Conservation (phyloP, 2,329 filamentous ascomycete species). For the Cryphonectria radicalis region DNA sequence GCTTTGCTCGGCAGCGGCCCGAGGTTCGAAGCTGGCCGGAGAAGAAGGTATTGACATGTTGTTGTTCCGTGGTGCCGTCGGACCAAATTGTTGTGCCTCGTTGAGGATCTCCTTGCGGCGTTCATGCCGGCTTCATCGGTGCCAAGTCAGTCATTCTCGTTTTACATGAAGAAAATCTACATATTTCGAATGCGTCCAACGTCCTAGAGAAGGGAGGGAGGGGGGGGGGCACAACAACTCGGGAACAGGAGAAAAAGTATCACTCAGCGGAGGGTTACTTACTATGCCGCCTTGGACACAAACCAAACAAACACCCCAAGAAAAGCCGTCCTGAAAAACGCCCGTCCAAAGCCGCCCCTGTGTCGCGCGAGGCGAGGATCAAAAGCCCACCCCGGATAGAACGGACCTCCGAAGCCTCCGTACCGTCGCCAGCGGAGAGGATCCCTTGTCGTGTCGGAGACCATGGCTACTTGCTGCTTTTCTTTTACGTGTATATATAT, state of each 20-base stretch:
- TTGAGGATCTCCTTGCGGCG: neutral
- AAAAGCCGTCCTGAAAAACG: neutral
- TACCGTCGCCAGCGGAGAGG: neutral
- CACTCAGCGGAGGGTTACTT: neutral
- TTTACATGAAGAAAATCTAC: too few relatives aligned
- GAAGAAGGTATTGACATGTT: neutral
- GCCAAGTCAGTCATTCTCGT: neutral
- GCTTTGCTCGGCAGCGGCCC: neutral
- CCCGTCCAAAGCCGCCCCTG: neutral
- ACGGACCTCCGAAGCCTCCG: neutral
- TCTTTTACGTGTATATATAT: too few relatives aligned
- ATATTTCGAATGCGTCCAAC: too few relatives aligned
- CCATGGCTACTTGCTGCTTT: neutral
- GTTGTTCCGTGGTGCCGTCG: neutral
- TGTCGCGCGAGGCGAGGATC: neutral
- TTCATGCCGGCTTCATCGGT: neutral
- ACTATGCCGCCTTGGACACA: neutral
- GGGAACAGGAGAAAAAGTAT: neutral
- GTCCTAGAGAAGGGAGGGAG: too few relatives aligned
- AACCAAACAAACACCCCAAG: slow-evolving; percentile 2
- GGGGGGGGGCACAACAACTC: too few relatives aligned
- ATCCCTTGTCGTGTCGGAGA: neutral
- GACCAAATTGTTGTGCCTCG: neutral
- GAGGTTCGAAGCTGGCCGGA: neutral
- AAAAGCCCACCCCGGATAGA: neutral